These are phyloP conservation scores for Terana coerulea DNA, from an alignment of 768 basidiomycete species.

Conservation along the genomic window DNA sequence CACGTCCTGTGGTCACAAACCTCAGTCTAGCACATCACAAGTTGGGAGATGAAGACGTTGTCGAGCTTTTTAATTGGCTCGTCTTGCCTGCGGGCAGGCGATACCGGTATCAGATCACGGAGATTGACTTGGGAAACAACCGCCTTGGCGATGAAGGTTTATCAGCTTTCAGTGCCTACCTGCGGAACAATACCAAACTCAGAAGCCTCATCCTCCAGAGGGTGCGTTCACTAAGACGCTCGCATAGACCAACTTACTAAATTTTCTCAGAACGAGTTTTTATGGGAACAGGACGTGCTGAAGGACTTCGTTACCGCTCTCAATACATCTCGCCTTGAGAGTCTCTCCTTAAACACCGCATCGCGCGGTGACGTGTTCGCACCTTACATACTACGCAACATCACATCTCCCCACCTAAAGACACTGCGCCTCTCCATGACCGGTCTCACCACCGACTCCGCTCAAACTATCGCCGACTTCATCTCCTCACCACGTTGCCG, in stretches of 20 bases:
- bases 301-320: background rate
- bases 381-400: background rate
- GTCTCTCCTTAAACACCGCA: background rate
- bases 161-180: background rate
- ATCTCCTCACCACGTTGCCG: slow-evolving; percentile 1
- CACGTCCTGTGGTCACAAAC: background rate
- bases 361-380: background rate
- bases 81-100: background rate
- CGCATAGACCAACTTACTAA: background rate
- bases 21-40: background rate
- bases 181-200: background rate
- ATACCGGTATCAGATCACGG: background rate
- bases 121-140: background rate
- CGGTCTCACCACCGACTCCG: background rate
- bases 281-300: background rate
- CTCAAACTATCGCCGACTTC: background rate
- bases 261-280: background rate
- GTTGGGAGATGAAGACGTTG: background rate
- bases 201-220: background rate
- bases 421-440: background rate
- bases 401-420: background rate
- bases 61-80: background rate
- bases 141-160: background rate
- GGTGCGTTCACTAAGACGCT: background rate
- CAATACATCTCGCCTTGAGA: background rate